Base-by-base conservation (phyloP, 2,329 filamentous ascomycete genomes). In the Teratosphaeria epicoccoides region DNA sequence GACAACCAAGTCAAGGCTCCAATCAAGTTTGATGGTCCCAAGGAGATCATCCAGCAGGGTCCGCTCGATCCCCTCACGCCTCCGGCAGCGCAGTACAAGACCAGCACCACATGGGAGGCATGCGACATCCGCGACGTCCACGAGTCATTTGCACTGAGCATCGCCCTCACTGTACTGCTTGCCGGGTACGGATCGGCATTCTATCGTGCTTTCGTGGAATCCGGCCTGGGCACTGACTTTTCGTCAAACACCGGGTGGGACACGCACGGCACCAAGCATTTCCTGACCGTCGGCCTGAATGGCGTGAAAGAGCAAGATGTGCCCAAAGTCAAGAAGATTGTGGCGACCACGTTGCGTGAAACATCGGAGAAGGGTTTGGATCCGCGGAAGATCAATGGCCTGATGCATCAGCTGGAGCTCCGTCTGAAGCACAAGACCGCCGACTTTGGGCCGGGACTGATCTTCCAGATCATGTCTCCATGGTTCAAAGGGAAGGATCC, bases 401-500 rank as follows among this genome's bases (percentile, higher is more conserved):
- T 94, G 57, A 77, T 98, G 50, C 93, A 98, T 68, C 91, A 97
- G 68, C 73, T 97, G 3, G 93, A 98, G 66, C 77, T 98, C n/a
- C 79, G 84, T 0, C 73, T 97, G 47, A 96, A 96, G 71, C 89
- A 98, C 73, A 97, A 97, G 75, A 96, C 89, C 0, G 88, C 93
- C 50, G 89, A 86, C 63, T 98, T 98, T 65, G 93, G 93, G 12
- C 88, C 96, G 77, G 84, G 84, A 17, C 80, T 97, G 49, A 81
- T 98, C 69, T 88, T 95, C 61, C 82, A 91, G 43, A 77, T 96
- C 6, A 87, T 95, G 65, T 85, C 88, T 1, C 84, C 86, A 53
- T 98, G 93, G 93, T 97, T 98, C 70, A 94, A 93, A 52, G 93
- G 91, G 4, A 83, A 89, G 3, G 88, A 97, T 66, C 91, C 93